A percentile compares a stretch with the other conserved stretches of the same genome.
phyloP scores from a whole-genome alignment of 805 yeast genomes.

The Candida vaughaniae region DNA sequence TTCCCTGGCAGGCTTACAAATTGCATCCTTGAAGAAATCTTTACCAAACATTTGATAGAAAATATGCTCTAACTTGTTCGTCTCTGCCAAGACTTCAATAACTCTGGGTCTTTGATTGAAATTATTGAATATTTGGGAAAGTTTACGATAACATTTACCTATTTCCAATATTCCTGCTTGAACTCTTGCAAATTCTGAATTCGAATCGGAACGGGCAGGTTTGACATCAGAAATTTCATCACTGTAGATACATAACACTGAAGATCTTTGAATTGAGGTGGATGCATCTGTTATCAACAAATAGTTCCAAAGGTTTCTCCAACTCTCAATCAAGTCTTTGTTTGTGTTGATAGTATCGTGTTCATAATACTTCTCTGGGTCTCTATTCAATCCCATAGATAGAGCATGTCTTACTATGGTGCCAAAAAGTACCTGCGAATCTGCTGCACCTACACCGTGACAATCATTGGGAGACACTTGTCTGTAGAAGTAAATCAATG shows the following conservation, averaged over 20 bases:
- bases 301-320: slow-evolving; percentile 40
- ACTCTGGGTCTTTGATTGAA: slow-evolving; percentile 30
- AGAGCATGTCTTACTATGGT: slow-evolving; percentile 37
- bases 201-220: slow-evolving; percentile 16
- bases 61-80: slow-evolving; percentile 34
- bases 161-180: slow-evolving; percentile 18
- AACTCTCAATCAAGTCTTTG: slow-evolving; percentile 23
- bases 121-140: slow-evolving; percentile 27
- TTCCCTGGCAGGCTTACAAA: slow-evolving; percentile 31
- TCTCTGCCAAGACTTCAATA: slow-evolving; percentile 32
- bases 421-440: slow-evolving; percentile 38
- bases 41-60: slow-evolving; percentile 39
- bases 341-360: slow-evolving; percentile 31
- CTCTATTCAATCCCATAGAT: slow-evolving; percentile 41
- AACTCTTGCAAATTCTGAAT: slow-evolving; percentile 1
- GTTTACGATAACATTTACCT: slow-evolving; percentile 27
- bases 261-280: slow-evolving; percentile 32
- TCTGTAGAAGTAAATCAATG: slow-evolving; percentile 32
- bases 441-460: slow-evolving; percentile 40
- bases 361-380: slow-evolving; percentile 31
- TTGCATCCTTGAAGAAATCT: slow-evolving; percentile 39
- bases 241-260: slow-evolving; percentile 24
- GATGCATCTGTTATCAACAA: slow-evolving; percentile 30
- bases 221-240: slow-evolving; percentile 35
- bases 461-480: slow-evolving; percentile 42